Conservation (phyloP, 805 yeast species). For the Hanseniaspora taiwanica region DNA sequence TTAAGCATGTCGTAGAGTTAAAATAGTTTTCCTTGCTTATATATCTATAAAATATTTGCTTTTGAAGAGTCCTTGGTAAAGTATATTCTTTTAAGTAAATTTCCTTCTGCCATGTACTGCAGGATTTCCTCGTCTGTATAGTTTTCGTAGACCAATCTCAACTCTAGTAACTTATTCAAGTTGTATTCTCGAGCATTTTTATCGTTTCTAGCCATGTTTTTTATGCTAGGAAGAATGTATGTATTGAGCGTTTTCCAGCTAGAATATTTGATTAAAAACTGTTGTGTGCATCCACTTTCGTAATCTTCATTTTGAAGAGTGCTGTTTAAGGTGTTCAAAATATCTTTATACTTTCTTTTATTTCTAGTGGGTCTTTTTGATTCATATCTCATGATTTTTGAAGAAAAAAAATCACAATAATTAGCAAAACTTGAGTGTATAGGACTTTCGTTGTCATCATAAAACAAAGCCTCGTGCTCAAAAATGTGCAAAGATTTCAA, state of each 20-base stretch:
- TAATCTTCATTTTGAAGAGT: not conserved
- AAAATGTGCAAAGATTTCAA: not conserved
- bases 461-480: not conserved
- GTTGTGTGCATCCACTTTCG: not conserved
- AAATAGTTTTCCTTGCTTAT: not conserved
- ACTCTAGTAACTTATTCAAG: not conserved
- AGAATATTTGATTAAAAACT: not conserved
- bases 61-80: slow-evolving; percentile 15
- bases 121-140: slow-evolving; percentile 12
- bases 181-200: not conserved
- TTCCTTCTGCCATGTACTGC: slow-evolving; percentile 10
- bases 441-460: not conserved
- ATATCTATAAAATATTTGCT: not conserved
- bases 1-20: slow-evolving; percentile 7
- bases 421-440: not conserved
- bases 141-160: not conserved
- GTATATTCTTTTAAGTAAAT: slow-evolving; percentile 13
- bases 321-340: not conserved
- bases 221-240: not conserved
- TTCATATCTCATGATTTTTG: not conserved
- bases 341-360: not conserved
- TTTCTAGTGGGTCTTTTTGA: not conserved
- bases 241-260: not conserved
- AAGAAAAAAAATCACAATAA: not conserved
- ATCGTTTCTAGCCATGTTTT: not conserved